Base-by-base conservation (phyloP, 148 eudicot species). In the Persicaria tinctoria region DNA sequence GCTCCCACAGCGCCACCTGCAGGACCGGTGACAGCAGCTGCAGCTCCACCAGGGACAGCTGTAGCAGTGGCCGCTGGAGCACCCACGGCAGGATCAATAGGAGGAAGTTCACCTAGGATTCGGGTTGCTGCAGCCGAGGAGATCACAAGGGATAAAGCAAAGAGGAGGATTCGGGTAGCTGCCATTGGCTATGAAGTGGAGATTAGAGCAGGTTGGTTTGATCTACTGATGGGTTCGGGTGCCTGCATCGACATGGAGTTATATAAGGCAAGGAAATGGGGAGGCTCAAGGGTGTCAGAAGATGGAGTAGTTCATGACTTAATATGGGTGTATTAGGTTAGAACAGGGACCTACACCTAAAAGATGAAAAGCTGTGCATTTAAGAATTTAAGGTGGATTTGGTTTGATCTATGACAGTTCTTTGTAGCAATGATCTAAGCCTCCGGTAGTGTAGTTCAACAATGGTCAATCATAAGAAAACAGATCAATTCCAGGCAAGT, bases 41-140 rank as follows among this genome's bases (percentile, higher is more conserved):
- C 59, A 12, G 70, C 1, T 32, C 76, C 46, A 5, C 70, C 45
- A 48, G 78, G 69, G 8, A 78, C 62, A 48, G 18, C 46, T 6
- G 23, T 5, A 14, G 60, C 80, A 5, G 86, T 62, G 45, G 81
- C 73, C 17, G 45, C 78, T 5, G 80, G 83, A 45, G 79, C 75
- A 46, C 69, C 78, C 18, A 78, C 71, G 27, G 84, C n/a, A 18
- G 72, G 51, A 11, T 70, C 78, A 32, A 78, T 68, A 41, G 85
- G 20, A 18, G 72, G 51, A 11, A 73, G 82, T 77, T 87, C 83
- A 17, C 82, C 83, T 4, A 90, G 91, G 79, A 85, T 50, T 62
- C 88, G 87, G 70, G 83, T 82, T 48, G 91, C 82, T 63, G 82
- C 45, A 23, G 80, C 79, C 70, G 79, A 73, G 55, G 83, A 68